phyloP scores from a whole-genome alignment of 192 early-diverging fungal species.

The Mortierella alpina region DNA sequence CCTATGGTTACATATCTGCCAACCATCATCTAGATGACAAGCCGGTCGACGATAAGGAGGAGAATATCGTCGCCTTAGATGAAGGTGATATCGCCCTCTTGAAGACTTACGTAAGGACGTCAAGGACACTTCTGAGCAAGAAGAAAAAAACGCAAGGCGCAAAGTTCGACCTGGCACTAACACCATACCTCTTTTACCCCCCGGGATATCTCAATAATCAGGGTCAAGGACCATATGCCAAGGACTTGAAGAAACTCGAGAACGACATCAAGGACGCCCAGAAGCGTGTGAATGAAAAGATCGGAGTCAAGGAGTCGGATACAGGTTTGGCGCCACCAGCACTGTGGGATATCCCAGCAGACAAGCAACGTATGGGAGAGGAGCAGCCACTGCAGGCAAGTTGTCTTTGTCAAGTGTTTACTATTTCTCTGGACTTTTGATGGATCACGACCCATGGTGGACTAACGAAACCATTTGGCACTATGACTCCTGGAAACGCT shows the following conservation, averaged over 20 bases:
- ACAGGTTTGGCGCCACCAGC: constrained; percentile 98
- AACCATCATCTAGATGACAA: constrained; percentile 73
- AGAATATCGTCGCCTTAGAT: constrained; percentile 93
- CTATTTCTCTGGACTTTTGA: neutral
- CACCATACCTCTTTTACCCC: neutral
- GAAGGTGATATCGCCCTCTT: constrained; percentile 92
- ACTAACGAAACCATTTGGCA: neutral
- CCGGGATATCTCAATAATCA: constrained; percentile 24
- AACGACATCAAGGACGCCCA: constrained; percentile 96
- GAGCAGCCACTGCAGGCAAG: constrained; percentile 90
- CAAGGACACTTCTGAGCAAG: neutral
- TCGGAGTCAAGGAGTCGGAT: constrained; percentile 99
- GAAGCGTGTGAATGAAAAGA: constrained; percentile 98
- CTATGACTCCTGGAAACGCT: neutral
- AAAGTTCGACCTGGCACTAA: neutral
- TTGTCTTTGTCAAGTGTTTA: neutral
- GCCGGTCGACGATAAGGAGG: constrained; percentile 79
- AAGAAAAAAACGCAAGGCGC: neutral
- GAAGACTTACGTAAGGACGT: constrained; percentile 85
- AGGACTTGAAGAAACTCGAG: constrained; percentile 94
- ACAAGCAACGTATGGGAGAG: constrained; percentile 97
- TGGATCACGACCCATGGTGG: neutral
- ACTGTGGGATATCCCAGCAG: constrained; percentile 98
- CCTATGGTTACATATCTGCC: neutral
- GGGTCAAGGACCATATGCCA: constrained; percentile 98